These are phyloP conservation scores for Kandelia obovata DNA, from an alignment of 345 rosid genomes.

Conservation along the genomic window DNA sequence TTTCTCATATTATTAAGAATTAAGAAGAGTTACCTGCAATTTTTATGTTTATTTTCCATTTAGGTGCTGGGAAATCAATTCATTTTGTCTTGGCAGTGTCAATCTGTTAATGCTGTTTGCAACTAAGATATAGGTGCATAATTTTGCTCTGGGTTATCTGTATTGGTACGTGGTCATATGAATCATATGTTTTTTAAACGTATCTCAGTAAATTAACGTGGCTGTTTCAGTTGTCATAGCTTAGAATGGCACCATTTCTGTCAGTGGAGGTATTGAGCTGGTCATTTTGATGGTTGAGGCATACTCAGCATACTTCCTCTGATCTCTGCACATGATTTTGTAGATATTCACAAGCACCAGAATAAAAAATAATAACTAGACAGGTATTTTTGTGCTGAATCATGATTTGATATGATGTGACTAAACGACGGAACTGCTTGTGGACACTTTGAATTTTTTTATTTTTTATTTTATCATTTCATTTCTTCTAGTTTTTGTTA, in stretches of 20 bases:
- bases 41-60: background rate
- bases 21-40: slow-evolving; percentile 46
- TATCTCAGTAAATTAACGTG: too few relatives aligned
- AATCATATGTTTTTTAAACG: too few relatives aligned
- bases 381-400: background rate
- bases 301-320: background rate
- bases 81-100: too few relatives aligned
- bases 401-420: background rate
- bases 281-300: background rate
- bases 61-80: background rate
- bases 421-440: background rate
- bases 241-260: too few relatives aligned
- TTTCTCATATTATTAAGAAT: too few relatives aligned
- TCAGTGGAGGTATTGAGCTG: background rate
- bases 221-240: too few relatives aligned
- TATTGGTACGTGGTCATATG: too few relatives aligned
- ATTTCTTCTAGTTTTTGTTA: background rate
- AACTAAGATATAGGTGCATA: too few relatives aligned
- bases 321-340: background rate
- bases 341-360: background rate
- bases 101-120: too few relatives aligned
- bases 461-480: too few relatives aligned
- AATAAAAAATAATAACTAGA: background rate
- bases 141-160: too few relatives aligned
- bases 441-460: background rate